Conservation (phyloP, 345 rosid genomes). For the Mallotus nudiflorus region DNA sequence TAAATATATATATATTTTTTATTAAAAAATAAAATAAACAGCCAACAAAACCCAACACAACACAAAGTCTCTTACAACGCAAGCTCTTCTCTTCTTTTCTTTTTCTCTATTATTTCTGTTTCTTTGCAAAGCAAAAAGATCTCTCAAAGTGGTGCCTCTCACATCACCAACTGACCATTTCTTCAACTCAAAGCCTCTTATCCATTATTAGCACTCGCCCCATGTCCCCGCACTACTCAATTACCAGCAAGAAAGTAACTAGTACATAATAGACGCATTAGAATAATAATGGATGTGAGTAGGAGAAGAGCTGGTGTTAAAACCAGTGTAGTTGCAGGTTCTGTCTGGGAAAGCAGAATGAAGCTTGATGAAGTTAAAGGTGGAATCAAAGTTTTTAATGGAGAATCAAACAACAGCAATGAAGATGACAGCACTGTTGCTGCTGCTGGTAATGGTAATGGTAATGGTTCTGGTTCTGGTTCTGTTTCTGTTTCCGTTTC, state of each 20-base stretch:
- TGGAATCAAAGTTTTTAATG: slow-evolving; percentile 59
- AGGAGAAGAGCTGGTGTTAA: slow-evolving; percentile 33
- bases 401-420: slow-evolving; percentile 24
- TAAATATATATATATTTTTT: no score
- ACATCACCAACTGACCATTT: slow-evolving; percentile 38
- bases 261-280: no score
- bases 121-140: slow-evolving; percentile 19
- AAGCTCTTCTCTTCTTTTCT: slow-evolving; percentile 8
- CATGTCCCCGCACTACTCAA: slow-evolving; percentile 31
- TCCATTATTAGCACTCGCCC: slow-evolving; percentile 30
- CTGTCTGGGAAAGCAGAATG: slow-evolving; percentile 90
- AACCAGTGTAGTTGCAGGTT: slow-evolving; percentile 51
- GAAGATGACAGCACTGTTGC: background rate
- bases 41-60: background rate
- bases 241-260: slow-evolving; percentile 10
- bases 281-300: slow-evolving; percentile 37
- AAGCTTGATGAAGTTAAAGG: slow-evolving; percentile 61
- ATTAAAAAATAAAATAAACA: no score
- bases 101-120: slow-evolving; percentile 1
- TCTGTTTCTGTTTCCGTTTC: no score
- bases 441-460: no score
- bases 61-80: slow-evolving; percentile 10
- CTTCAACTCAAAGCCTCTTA: slow-evolving; percentile 49
- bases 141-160: slow-evolving; percentile 15
- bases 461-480: no score